These are phyloP conservation scores for Saccharomycopsis guyanensis DNA, from an alignment of 805 yeast genomes.

Conservation along the genomic window DNA sequence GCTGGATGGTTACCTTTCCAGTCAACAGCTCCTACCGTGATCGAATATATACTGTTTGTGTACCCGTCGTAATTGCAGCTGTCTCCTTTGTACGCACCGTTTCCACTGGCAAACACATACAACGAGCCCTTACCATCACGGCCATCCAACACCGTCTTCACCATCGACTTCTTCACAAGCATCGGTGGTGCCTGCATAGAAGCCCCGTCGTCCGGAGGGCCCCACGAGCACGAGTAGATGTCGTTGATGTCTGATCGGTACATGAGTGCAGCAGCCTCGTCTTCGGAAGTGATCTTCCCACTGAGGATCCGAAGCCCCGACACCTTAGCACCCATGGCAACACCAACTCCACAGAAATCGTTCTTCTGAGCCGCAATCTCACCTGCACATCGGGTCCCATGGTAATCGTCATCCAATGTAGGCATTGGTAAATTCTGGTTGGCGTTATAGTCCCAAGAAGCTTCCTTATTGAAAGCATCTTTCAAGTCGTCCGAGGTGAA, in stretches of 20 bases:
- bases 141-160: constrained; percentile 81
- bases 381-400: constrained; percentile 97
- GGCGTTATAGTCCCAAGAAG: constrained; percentile 92
- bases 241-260: constrained; percentile 79
- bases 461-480: constrained; percentile 61
- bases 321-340: constrained; percentile 81
- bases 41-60: constrained; percentile 89
- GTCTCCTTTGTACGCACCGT: constrained; percentile 78
- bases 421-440: constrained; percentile 74
- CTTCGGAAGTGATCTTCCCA: constrained; percentile 71
- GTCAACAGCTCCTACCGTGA: constrained; percentile 92
- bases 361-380: constrained; percentile 84
- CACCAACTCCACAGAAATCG: constrained; percentile 94
- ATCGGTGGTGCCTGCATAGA: constrained; percentile 80
- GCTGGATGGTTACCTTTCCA: constrained; percentile 79
- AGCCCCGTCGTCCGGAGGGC: constrained; percentile 89
- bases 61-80: constrained; percentile 97
- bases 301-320: constrained; percentile 87
- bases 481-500: constrained; percentile 66
- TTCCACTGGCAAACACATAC: constrained; percentile 94
- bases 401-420: constrained; percentile 71
- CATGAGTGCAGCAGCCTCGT: constrained; percentile 84
- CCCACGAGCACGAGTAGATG: constrained; percentile 97
- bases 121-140: constrained; percentile 74
- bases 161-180: constrained; percentile 70